These are phyloP conservation scores for Kickxella alabastrina DNA, from an alignment of 192 early-diverging fungal species.

Conservation along the genomic window DNA sequence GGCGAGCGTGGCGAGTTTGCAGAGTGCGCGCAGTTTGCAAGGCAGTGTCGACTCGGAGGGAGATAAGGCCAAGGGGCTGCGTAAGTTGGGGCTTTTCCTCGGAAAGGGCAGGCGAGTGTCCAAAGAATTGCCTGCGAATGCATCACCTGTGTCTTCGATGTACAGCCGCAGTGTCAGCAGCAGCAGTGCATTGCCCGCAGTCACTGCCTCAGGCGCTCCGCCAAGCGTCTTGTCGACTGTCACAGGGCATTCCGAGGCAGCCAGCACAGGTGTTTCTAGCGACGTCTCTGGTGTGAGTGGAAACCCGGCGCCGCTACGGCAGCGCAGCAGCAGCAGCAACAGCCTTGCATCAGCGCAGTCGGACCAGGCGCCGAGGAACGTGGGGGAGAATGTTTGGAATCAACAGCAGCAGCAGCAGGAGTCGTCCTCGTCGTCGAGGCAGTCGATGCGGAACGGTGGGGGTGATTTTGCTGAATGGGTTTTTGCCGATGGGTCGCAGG, in stretches of 20 bases:
- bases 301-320: background rate
- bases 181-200: conserved; percentile 5
- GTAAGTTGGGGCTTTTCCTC: conserved; percentile 35
- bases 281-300: conserved; percentile 7
- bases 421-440: background rate
- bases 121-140: too few species aligned
- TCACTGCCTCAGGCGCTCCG: background rate
- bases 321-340: conserved; percentile 7
- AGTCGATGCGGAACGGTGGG: background rate
- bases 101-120: conserved; percentile 21
- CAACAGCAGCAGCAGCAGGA: conserved; percentile 7
- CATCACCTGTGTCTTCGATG: conserved; percentile 11
- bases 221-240: conserved; percentile 18
- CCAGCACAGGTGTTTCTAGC: conserved; percentile 10
- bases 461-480: conserved; percentile 46
- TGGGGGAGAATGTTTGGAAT: background rate
- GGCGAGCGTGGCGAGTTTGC: too few species aligned
- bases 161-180: conserved; percentile 27
- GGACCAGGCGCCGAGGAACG: background rate
- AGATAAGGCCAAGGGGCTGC: conserved; percentile 16
- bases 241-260: conserved; percentile 14
- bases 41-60: too few species aligned
- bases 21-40: too few species aligned
- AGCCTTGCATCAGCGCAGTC: conserved; percentile 20
- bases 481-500: conserved; percentile 31